Conservation (phyloP, 2,329 filamentous ascomycete species). For the Mycogone perniciosa region DNA sequence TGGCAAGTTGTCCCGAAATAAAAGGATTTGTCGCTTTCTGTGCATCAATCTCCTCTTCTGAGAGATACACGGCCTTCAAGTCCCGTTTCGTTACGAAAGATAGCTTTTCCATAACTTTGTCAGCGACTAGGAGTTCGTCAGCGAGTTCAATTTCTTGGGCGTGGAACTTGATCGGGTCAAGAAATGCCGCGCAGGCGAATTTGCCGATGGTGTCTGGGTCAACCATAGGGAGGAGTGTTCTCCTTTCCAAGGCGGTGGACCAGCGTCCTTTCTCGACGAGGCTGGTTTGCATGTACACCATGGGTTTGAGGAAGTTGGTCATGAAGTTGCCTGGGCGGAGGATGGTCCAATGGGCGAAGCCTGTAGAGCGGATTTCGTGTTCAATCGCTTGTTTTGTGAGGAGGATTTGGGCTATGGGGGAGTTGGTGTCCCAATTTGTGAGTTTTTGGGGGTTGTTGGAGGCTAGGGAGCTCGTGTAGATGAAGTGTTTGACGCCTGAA, state of each 20-base stretch:
- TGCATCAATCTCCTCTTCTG: conserved; percentile 34
- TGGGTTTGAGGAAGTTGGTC: conserved; percentile 41
- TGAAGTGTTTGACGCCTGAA: conserved; percentile 30
- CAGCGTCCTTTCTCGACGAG: conserved; percentile 33
- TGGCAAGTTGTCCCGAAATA: conserved; percentile 30
- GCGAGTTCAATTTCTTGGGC: conserved; percentile 34
- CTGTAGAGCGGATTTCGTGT: conserved; percentile 26
- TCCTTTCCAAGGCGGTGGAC: conserved; percentile 27
- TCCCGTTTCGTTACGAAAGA: conserved; percentile 27
- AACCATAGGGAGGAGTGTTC: conserved; percentile 35
- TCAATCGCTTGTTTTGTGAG: conserved; percentile 39
- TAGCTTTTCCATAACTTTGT: conserved; percentile 32
- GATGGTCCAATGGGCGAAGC: conserved; percentile 41
- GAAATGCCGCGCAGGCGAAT: conserved; percentile 38
- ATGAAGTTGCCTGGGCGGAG: conserved; percentile 46
- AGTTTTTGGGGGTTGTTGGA: conserved; percentile 24
- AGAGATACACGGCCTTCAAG: conserved; percentile 32
- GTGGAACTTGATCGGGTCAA: conserved; percentile 35
- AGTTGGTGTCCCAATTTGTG: conserved; percentile 20
- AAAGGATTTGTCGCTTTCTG: conserved; percentile 32
- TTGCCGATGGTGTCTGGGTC: conserved; percentile 42
- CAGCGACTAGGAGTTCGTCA: conserved; percentile 32
- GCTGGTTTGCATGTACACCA: conserved; percentile 33
- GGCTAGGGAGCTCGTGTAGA: conserved; percentile 31
- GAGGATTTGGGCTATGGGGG: conserved; percentile 25